Conservation (phyloP, 352 stramenopile species). For the Pythium insidiosum region DNA sequence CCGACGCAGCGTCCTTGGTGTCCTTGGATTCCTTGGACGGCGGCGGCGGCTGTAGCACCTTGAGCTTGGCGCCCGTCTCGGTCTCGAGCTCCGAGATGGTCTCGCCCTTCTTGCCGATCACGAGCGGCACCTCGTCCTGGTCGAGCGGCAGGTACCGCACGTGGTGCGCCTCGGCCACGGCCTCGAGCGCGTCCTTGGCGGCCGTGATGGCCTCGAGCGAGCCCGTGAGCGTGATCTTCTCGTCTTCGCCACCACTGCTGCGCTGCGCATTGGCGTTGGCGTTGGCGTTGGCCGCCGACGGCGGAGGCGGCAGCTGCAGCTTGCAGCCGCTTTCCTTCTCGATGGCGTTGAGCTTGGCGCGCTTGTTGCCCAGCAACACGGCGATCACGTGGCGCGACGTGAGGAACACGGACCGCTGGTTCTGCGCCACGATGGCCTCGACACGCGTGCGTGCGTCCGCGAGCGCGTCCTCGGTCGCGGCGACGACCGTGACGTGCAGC, state of each 20-base stretch:
- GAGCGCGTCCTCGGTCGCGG: conserved; percentile 43
- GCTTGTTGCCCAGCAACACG: conserved; percentile 62
- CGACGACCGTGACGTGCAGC: conserved; percentile 52
- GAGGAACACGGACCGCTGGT: conserved; percentile 60
- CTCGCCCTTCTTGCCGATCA: conserved; percentile 77
- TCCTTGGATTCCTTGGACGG: conserved; percentile 7
- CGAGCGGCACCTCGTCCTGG: conserved; percentile 60
- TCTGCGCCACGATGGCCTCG: conserved; percentile 61
- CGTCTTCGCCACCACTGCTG: conserved; percentile 18
- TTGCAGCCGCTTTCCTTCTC: conserved; percentile 51
- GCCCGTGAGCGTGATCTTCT: conserved; percentile 62
- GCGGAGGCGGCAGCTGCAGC: conserved; percentile 35
- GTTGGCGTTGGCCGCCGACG: not conserved
- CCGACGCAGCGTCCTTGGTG: not conserved
- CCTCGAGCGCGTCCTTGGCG: conserved; percentile 51
- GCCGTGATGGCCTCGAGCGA: conserved; percentile 47
- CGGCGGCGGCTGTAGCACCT: conserved; percentile 25
- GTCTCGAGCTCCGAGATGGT: conserved; percentile 62
- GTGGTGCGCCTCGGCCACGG: conserved; percentile 49
- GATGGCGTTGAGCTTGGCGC: conserved; percentile 67
- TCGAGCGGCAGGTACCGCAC: conserved; percentile 66
- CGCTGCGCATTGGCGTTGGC: conserved; percentile 10
- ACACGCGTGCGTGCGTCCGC: conserved; percentile 35
- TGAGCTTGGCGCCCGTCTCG: conserved; percentile 52
- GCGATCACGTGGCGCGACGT: conserved; percentile 53